Conservation (phyloP, 140 eudicot genomes). For the Cichorium intybus region DNA sequence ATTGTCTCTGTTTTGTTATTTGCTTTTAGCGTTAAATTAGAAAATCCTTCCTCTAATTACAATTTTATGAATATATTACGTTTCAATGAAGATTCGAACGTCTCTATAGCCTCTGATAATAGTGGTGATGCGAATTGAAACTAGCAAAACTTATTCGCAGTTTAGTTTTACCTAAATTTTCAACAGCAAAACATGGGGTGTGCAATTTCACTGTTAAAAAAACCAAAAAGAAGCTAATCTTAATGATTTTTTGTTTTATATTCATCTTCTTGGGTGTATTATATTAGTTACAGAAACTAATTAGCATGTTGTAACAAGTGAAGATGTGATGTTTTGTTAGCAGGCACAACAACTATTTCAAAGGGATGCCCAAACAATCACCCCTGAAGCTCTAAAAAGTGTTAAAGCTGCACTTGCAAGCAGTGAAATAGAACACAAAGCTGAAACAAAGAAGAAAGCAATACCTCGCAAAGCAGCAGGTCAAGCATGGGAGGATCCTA, state of each 20-base stretch:
- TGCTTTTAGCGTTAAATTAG: not conserved
- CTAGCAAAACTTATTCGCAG: too few relatives aligned
- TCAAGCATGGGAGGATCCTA: conserved; percentile 92
- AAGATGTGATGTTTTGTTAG: conserved; percentile 4
- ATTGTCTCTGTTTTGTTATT: not conserved
- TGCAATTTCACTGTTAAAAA: not conserved
- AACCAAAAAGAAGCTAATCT: not conserved
- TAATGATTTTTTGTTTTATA: too few relatives aligned
- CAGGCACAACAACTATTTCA: conserved; percentile 87
- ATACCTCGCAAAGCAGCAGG: conserved; percentile 94
- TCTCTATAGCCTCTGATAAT: not conserved
- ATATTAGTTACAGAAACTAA: not conserved
- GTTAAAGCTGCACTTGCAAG: conserved; percentile 83
- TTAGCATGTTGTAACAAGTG: conserved; percentile 1
- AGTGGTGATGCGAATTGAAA: not conserved
- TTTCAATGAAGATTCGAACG: not conserved
- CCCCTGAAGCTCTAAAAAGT: conserved; percentile 76
- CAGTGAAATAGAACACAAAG: conserved; percentile 70
- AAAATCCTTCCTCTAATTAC: not conserved
- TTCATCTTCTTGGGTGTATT: not conserved
- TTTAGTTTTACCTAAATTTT: not conserved
- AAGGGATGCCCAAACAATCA: conserved; percentile 69
- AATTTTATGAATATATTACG: not conserved
- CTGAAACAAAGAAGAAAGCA: conserved; percentile 79
- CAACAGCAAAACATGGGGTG: not conserved